A percentile compares a stretch with the other conserved stretches of the same genome.
Conservation (phyloP, 805 yeast species). For the Myxozyma udenii region DNA sequence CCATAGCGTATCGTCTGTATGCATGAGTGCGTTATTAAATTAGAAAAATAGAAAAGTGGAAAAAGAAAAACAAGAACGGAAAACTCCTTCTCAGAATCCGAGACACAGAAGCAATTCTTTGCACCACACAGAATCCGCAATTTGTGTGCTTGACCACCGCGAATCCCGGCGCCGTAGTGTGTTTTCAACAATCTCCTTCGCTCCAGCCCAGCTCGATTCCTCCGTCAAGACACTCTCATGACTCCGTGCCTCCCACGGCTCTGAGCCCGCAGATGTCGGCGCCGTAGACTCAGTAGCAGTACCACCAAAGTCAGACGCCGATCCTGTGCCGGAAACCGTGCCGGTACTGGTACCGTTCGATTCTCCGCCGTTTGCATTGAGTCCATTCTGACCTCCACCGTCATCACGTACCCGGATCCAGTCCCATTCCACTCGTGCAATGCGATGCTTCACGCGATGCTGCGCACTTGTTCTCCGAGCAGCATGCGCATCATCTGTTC, state of each 20-base stretch:
- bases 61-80: neutral
- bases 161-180: conserved; percentile 50
- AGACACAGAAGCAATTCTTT: conserved; percentile 18
- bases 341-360: neutral
- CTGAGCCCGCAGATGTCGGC: conserved; percentile 26
- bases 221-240: neutral
- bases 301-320: conserved; percentile 22
- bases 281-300: conserved; percentile 29
- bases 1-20: too few relatives aligned
- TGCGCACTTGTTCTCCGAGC: conserved; percentile 39
- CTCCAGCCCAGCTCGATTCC: conserved; percentile 43
- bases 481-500: conserved; percentile 40
- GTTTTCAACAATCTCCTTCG: conserved; percentile 51
- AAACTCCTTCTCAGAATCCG: neutral
- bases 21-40: too few relatives aligned
- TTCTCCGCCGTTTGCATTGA: conserved; percentile 13
- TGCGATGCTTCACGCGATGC: conserved; percentile 73
- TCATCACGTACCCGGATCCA: conserved; percentile 56
- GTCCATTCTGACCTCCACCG: conserved; percentile 33
- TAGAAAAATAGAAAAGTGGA: neutral
- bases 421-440: conserved; percentile 88
- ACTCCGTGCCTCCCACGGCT: neutral
- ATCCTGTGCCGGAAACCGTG: neutral
- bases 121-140: conserved; percentile 42
- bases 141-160: conserved; percentile 41